phyloP scores from a whole-genome alignment of 2,329 filamentous ascomycete species.

The Zymoseptoria tritici region DNA sequence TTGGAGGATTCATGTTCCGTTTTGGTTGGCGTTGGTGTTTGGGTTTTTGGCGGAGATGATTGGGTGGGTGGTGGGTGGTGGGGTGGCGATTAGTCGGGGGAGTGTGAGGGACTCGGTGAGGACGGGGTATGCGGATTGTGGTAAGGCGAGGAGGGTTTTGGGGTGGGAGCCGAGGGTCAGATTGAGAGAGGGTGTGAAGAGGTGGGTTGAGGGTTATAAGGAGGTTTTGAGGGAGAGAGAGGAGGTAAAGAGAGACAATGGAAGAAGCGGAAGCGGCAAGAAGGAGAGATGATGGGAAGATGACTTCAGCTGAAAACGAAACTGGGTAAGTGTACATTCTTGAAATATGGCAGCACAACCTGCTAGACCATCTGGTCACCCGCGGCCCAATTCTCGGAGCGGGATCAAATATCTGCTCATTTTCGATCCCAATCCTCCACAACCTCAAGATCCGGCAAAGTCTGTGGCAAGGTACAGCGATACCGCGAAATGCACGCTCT shows the following conservation, averaged over 20 bases:
- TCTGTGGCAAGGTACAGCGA: too few relatives aligned
- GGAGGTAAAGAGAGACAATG: neutral
- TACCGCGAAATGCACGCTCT: too few relatives aligned
- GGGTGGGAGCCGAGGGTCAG: constrained; percentile 47
- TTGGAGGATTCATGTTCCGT: constrained; percentile 44
- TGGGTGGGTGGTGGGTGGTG: constrained; percentile 40
- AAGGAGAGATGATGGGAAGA: neutral
- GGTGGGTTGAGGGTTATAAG: constrained; percentile 38
- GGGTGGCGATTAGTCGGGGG: constrained; percentile 45
- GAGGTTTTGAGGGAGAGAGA: neutral
- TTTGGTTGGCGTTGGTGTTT: constrained; percentile 39
- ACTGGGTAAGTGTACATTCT: too few relatives aligned
- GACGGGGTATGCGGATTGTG: constrained; percentile 46
- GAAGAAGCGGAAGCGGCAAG: neutral
- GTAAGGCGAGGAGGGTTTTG: constrained; percentile 45
- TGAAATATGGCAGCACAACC: too few relatives aligned
- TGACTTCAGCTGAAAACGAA: neutral
- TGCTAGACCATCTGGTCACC: too few relatives aligned
- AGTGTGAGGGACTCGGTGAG: constrained; percentile 49
- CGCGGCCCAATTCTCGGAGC: too few relatives aligned
- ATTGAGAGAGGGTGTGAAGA: constrained; percentile 45
- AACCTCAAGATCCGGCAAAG: too few relatives aligned
- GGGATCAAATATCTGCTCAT: too few relatives aligned
- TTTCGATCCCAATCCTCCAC: too few relatives aligned
- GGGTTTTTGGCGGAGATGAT: constrained; percentile 35